Evolutionary conservation across 768 basidiomycete species (phyloP).

Genomic region (Mycena leptocephala): DNA sequence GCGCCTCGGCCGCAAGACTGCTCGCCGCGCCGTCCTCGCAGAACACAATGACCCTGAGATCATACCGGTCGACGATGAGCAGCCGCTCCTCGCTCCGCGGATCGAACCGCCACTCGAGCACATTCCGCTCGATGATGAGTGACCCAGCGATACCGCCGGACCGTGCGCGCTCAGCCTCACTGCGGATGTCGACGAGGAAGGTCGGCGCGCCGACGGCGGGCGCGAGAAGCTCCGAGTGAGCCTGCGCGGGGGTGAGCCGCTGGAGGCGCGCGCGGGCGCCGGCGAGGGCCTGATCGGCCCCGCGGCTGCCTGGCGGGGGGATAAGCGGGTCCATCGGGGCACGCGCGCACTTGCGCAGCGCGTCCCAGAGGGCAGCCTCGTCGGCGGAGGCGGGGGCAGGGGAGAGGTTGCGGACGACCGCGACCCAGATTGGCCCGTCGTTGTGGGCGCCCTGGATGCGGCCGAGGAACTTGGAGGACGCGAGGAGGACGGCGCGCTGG

Average conservation of each 20-base stretch:
- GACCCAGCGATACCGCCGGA: conserved; percentile 78
- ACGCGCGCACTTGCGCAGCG: conserved; percentile 75
- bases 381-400: conserved; percentile 68
- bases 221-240: conserved; percentile 73
- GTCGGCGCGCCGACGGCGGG: conserved; percentile 71
- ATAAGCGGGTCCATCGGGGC: conserved; percentile 72
- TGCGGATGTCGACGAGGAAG: conserved; percentile 85
- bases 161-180: conserved; percentile 70
- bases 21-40: conserved; percentile 76
- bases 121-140: conserved; percentile 83
- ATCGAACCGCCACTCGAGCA: conserved; percentile 88
- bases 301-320: conserved; percentile 77
- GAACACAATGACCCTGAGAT: conserved; percentile 81
- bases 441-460: conserved; percentile 61
- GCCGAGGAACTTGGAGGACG: conserved; percentile 79
- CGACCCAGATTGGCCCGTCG: conserved; percentile 56
- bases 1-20: conserved; percentile 78
- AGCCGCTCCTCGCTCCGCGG: conserved; percentile 74
- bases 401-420: conserved; percentile 62
- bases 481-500: conserved; percentile 78
- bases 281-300: conserved; percentile 71
- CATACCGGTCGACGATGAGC: conserved; percentile 81
- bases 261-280: conserved; percentile 76
- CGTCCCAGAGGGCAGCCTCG: conserved; percentile 78
- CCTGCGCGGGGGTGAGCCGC: conserved; percentile 73